Conservation (phyloP, 192 early-diverging fungal genomes). For the Dispira simplex region DNA sequence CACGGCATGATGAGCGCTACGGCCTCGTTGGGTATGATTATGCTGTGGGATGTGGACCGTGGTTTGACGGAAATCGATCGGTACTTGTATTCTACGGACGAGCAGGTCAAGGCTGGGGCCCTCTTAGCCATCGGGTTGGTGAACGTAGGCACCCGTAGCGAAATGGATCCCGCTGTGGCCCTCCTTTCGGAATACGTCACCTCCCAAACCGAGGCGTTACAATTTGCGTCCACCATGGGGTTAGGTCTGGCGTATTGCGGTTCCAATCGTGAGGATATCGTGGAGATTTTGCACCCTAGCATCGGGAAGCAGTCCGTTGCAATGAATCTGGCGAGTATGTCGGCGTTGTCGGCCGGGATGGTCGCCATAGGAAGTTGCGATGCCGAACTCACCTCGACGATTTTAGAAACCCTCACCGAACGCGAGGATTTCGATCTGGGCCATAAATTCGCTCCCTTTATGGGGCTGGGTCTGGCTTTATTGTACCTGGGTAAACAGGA, state of each 20-base stretch:
- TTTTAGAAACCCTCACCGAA: constrained; percentile 92
- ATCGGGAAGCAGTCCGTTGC: constrained; percentile 54
- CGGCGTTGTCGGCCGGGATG: constrained; percentile 79
- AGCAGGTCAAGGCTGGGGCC: constrained; percentile 86
- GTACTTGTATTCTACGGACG: constrained; percentile 78
- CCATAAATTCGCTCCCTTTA: constrained; percentile 77
- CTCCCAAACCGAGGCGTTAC: constrained; percentile 34
- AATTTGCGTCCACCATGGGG: constrained; percentile 73
- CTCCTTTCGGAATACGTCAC: constrained; percentile 71
- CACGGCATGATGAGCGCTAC: constrained; percentile 89
- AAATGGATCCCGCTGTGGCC: constrained; percentile 84
- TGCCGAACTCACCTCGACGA: constrained; percentile 80
- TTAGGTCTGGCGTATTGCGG: constrained; percentile 93
- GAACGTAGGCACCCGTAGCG: constrained; percentile 75
- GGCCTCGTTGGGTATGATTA: constrained; percentile 84
- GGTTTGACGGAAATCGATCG: constrained; percentile 89
- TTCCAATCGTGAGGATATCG: constrained; percentile 68
- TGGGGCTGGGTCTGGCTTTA: constrained; percentile 84
- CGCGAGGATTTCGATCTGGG: constrained; percentile 72
- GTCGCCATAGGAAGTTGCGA: constrained; percentile 84
- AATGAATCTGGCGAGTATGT: constrained; percentile 83
- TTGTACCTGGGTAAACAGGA: constrained; percentile 87
- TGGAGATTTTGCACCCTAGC: constrained; percentile 65
- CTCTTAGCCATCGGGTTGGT: constrained; percentile 88
- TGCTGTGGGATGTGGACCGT: constrained; percentile 88